Percentiles rank a stretch among this genome's conserved stretches.
Conservation (phyloP, 192 early-diverging fungal genomes). For the Umbelopsis sp. region DNA sequence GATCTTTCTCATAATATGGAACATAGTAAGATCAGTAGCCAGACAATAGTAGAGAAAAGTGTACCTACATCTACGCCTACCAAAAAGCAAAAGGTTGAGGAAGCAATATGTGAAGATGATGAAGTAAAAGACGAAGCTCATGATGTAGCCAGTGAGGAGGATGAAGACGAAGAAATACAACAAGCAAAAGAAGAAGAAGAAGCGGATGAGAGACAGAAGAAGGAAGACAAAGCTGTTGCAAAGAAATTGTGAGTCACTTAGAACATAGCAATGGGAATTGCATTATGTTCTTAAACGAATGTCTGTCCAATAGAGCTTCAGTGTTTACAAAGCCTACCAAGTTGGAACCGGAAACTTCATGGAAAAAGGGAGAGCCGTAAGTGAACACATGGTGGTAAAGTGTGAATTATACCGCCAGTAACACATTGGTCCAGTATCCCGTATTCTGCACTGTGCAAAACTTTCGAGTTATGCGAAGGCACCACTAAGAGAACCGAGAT, state of each 20-base stretch:
- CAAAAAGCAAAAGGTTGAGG: not conserved
- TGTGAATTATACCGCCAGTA: not conserved
- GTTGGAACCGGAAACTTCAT: conserved; percentile 34
- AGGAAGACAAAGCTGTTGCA: conserved; percentile 18
- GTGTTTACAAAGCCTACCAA: conserved; percentile 4
- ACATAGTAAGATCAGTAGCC: not conserved
- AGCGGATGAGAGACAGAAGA: conserved; percentile 20
- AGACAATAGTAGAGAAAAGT: not conserved
- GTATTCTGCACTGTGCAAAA: conserved; percentile 86
- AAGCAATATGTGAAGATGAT: conserved; percentile 6
- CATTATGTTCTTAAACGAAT: too few relatives aligned
- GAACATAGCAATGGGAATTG: too few relatives aligned
- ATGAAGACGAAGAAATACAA: conserved; percentile 26
- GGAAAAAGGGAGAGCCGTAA: conserved; percentile 54
- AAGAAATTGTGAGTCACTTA: conserved; percentile 25
- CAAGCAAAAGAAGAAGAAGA: conserved; percentile 38
- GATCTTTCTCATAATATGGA: not conserved
- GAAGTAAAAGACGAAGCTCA: not conserved
- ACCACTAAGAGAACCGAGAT: conserved; percentile 92
- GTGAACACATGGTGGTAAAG: not conserved
- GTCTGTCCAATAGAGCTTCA: not conserved
- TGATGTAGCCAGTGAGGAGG: not conserved
- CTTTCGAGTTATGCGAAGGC: conserved; percentile 85
- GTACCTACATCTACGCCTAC: not conserved
- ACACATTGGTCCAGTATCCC: conserved; percentile 55